phyloP scores from a whole-genome alignment of 768 basidiomycete species.

The Serpula lacrymans region DNA sequence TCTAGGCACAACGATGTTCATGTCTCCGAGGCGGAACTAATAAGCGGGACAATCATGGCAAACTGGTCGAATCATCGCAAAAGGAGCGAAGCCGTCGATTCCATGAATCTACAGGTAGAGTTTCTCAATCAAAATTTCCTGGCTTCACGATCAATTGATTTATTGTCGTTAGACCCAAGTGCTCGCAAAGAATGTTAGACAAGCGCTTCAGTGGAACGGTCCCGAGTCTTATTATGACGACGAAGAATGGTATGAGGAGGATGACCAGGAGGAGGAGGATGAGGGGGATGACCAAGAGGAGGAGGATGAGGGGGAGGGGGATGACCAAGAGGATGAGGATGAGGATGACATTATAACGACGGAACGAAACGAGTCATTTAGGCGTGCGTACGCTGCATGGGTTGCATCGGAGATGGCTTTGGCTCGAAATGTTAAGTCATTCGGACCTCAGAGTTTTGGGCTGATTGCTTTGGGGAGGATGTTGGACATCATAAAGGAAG shows the following conservation, averaged over 20 bases:
- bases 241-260: constrained; percentile 7
- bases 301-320: constrained; percentile 18
- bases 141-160: constrained; percentile 6
- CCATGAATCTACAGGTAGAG: constrained; percentile 31
- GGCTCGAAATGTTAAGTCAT: constrained; percentile 13
- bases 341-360: constrained; percentile 15
- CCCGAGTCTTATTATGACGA: no score
- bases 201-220: constrained; percentile 14
- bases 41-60: constrained; percentile 30
- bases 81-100: constrained; percentile 21
- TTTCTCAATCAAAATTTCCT: no score
- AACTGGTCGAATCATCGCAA: constrained; percentile 26
- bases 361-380: constrained; percentile 17
- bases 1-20: constrained; percentile 19
- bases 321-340: constrained; percentile 14
- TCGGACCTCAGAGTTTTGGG: constrained; percentile 34
- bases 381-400: constrained; percentile 35
- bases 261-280: no score
- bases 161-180: constrained; percentile 24
- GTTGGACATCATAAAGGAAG: constrained; percentile 28
- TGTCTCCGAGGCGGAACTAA: constrained; percentile 29
- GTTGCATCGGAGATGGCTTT: constrained; percentile 22
- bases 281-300: constrained; percentile 22
- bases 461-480: constrained; percentile 30
- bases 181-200: constrained; percentile 20